A percentile compares a stretch with the other conserved stretches of the same genome.
These are phyloP conservation scores for Talinum fruticosum DNA, from an alignment of 148 eudicot species.

Conservation along the genomic window DNA sequence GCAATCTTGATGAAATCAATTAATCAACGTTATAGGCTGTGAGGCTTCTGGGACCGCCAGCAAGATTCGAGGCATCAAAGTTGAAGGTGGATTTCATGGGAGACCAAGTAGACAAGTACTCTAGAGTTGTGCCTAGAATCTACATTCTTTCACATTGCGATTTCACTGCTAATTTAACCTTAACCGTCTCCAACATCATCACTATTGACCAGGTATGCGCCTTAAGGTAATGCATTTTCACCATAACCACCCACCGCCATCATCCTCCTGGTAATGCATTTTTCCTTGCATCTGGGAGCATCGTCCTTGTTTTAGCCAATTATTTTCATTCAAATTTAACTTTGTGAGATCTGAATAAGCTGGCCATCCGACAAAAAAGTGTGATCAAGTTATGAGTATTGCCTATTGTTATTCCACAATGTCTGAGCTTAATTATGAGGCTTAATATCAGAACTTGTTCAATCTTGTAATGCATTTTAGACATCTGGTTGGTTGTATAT, in stretches of 20 bases:
- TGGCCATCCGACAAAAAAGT: too few species aligned
- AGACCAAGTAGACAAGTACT: conserved; percentile 40
- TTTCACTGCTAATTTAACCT: conserved; percentile 77
- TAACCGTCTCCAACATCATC: conserved; percentile 73
- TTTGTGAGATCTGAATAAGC: too few species aligned
- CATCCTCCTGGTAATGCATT: not conserved
- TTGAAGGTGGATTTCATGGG: conserved; percentile 69
- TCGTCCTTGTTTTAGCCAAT: not conserved
- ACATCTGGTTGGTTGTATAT: not conserved
- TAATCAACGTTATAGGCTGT: conserved; percentile 43
- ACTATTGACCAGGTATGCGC: conserved; percentile 67
- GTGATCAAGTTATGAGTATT: too few species aligned
- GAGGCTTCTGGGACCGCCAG: conserved; percentile 80
- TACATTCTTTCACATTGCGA: conserved; percentile 92
- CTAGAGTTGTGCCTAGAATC: conserved; percentile 59
- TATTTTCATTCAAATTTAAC: not conserved
- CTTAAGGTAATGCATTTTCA: conserved; percentile 34
- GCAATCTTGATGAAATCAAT: not conserved
- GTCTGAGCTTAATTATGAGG: too few species aligned
- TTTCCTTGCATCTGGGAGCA: not conserved
- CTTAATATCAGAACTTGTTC: too few species aligned
- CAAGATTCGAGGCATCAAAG: conserved; percentile 81
- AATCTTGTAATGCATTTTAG: not conserved
- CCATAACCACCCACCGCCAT: not conserved
- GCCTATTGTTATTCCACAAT: too few species aligned